These are phyloP conservation scores for Yamadazyma kanchanaburiensis DNA, from an alignment of 1,139 yeast species.

Conservation along the genomic window DNA sequence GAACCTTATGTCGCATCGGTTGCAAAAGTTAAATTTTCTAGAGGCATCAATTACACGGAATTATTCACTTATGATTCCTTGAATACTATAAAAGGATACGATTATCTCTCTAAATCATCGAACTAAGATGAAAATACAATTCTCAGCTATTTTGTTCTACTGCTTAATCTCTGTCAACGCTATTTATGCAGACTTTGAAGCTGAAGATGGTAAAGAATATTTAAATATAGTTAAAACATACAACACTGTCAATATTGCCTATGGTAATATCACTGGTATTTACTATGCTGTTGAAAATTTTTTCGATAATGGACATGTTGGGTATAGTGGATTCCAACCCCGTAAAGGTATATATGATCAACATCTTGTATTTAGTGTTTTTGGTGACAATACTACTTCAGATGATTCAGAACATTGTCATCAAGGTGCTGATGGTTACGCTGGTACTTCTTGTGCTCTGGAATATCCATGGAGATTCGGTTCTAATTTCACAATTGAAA, in stretches of 20 bases:
- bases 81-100: no score
- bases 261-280: constrained; percentile 3
- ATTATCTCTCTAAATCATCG: no score
- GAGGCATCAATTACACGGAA: no score
- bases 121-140: no score
- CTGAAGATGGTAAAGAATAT: no score
- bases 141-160: no score
- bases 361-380: constrained; percentile 4
- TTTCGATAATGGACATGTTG: constrained; percentile 2
- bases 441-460: constrained; percentile 7
- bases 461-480: constrained; percentile 8
- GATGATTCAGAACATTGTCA: constrained; percentile 4
- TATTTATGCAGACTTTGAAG: no score
- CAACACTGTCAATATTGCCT: constrained; percentile 4
- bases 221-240: constrained; percentile 7
- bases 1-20: no score
- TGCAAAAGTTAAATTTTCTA: no score
- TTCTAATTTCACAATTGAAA: constrained; percentile 8
- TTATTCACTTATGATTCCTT: no score
- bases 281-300: constrained; percentile 3
- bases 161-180: no score
- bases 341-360: not conserved
- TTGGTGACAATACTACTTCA: no score
- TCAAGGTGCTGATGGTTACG: constrained; percentile 8
- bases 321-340: constrained; percentile 4